Evolutionary conservation across 2,329 filamentous ascomycete genomes (phyloP), one percentile per base, ranked within the genome.

Genomic region (Herpomyces periplanetae): DNA sequence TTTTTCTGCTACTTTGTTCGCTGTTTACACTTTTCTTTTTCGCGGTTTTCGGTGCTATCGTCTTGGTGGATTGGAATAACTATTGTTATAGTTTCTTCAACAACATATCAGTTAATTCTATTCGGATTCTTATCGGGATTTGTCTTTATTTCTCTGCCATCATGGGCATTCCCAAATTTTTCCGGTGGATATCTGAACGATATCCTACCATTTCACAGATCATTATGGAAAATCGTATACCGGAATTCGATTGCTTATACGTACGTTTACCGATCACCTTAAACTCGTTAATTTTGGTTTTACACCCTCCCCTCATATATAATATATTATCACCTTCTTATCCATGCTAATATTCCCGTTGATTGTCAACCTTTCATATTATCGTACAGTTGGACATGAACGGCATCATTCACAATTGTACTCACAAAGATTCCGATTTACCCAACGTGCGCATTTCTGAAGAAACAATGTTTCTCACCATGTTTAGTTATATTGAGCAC

Each of bases 401-500:
- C 41, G 80, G 80, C 28, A 96, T 96, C 38, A 96, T 96, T 33
- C 75, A 96, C 42, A 96, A 96, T 40, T 96, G 80, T 40, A 96
- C 80, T 22, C 80, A 96, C 43, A 87, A 80, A 34, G 75, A 96
- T 41, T 62, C 68, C 10, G 73, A 84, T 34, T 73, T 75, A 35
- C 58, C 71, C 3, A 69, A 68, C 1, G 84, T 84, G 33, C 69
- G 80, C 21, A 60, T 91, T 41, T 75, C 63, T 22, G 84, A 96
- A 38, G 75, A 96, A 38, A 68, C 88, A 40, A 96, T 96, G 80
- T 96, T 96, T 36, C 88, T 96, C 29, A 65, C 71, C 23, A 96
- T 96, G 32, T 96, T 96, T 54, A 91, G 91, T 42, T 96, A 96
- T 39, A 96, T 96, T 28, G 80, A 96, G 40, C 80, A 96, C 43